Conservation (phyloP, 2,329 filamentous ascomycete species). For the Cladosporium austrohemisphaericum region DNA sequence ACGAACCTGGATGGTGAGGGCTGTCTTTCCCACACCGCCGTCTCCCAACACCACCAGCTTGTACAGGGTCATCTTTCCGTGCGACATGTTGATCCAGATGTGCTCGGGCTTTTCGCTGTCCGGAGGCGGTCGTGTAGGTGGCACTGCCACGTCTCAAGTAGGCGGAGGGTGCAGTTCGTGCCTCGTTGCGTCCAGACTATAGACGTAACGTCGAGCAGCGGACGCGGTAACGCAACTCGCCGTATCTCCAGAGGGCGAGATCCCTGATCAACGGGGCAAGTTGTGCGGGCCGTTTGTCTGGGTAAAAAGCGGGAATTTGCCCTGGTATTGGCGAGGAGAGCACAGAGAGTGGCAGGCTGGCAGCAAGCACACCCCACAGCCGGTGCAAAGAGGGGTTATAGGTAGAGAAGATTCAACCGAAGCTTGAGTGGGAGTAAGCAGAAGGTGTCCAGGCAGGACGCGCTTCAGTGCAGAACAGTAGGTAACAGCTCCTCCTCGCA, state of each 20-base stretch:
- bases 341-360: neutral
- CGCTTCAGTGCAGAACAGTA: neutral
- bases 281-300: slow-evolving; percentile 13
- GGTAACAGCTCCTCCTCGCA: slow-evolving; percentile 7
- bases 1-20: slow-evolving; percentile 79
- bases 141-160: slow-evolving; percentile 10
- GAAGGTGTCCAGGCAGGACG: slow-evolving; percentile 6
- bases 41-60: slow-evolving; percentile 96
- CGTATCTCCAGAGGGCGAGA: slow-evolving; percentile 12
- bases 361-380: slow-evolving; percentile 4
- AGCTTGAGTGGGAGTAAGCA: slow-evolving; percentile 13
- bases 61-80: slow-evolving; percentile 53
- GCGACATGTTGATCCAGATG: slow-evolving; percentile 26
- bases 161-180: neutral
- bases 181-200: neutral
- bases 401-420: slow-evolving; percentile 4
- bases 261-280: slow-evolving; percentile 14
- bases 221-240: slow-evolving; percentile 5
- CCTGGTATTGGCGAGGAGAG: neutral
- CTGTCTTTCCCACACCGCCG: slow-evolving; percentile 98
- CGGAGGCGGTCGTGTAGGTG: slow-evolving; percentile 1
- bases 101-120: slow-evolving; percentile 3
- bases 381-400: slow-evolving; percentile 3
- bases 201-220: slow-evolving; percentile 10
- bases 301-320: slow-evolving; percentile 15